Evolutionary conservation across 1,284 basidiomycete species (phyloP).

Genomic region (Sporisorium scitamineum): DNA sequence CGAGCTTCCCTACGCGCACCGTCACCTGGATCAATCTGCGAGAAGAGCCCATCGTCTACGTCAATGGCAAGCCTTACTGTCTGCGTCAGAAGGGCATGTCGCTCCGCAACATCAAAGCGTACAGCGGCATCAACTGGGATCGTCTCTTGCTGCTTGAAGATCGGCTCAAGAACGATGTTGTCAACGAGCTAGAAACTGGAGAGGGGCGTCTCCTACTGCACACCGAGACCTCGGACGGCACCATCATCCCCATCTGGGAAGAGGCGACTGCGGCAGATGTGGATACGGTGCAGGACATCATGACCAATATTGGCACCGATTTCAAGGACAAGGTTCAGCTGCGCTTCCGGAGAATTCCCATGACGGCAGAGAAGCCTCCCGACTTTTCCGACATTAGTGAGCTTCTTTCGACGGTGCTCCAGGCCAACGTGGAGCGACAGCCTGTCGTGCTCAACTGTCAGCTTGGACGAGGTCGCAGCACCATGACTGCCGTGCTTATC

Average conservation of each 20-base stretch:
- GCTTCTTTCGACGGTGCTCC: conserved; percentile 84
- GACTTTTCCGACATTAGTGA: conserved; percentile 69
- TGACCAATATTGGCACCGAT: conserved; percentile 72
- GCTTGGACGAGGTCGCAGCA: conserved; percentile 92
- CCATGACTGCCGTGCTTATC: conserved; percentile 87
- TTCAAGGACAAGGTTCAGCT: conserved; percentile 74
- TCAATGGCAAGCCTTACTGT: conserved; percentile 79
- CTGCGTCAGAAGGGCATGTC: conserved; percentile 69
- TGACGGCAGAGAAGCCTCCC: conserved; percentile 77
- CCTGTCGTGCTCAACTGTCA: conserved; percentile 97
- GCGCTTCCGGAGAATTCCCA: conserved; percentile 85
- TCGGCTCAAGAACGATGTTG: conserved; percentile 87
- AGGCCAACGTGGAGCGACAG: conserved; percentile 77
- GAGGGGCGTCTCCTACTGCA: conserved; percentile 90
- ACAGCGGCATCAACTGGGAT: conserved; percentile 66
- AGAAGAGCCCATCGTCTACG: conserved; percentile 89
- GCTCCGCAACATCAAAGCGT: conserved; percentile 65
- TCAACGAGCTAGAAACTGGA: conserved; percentile 83
- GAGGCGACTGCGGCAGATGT: conserved; percentile 83
- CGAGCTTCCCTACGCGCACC: conserved; percentile 27
- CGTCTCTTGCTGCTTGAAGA: conserved; percentile 76
- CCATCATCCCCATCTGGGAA: conserved; percentile 95
- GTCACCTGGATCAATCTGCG: conserved; percentile 93
- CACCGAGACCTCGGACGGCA: conserved; percentile 86
- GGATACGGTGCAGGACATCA: conserved; percentile 87